Percentiles rank a stretch among this genome's conserved stretches.
These are phyloP conservation scores for Spiraea crenata DNA, from an alignment of 331 rosid genomes.

Conservation along the genomic window DNA sequence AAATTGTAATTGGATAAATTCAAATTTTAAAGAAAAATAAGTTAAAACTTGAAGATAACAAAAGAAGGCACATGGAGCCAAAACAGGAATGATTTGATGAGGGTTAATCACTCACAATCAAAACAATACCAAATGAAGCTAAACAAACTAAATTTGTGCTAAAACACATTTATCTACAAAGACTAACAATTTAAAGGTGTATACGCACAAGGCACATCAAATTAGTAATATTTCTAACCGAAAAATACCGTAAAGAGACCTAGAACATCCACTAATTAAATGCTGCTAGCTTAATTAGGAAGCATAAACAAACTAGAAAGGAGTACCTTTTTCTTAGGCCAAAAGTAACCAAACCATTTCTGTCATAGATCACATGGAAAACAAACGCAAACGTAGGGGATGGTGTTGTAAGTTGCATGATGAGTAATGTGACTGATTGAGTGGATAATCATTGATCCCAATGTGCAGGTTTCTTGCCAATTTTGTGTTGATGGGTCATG, in stretches of 20 bases:
- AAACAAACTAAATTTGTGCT: background rate
- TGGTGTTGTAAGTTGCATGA: background rate
- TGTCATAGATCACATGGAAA: background rate
- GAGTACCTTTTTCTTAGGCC: constrained; percentile 11
- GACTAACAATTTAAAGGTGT: background rate
- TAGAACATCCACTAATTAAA: too few relatives aligned
- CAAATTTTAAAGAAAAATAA: background rate
- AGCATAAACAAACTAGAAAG: background rate
- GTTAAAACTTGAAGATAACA: background rate
- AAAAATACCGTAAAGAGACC: too few relatives aligned
- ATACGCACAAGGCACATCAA: background rate
- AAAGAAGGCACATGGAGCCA: too few relatives aligned
- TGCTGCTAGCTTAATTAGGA: background rate
- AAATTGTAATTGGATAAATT: too few relatives aligned
- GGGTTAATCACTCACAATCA: background rate
- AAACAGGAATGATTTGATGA: too few relatives aligned
- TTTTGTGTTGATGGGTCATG: background rate
- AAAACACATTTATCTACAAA: background rate
- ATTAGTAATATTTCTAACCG: too few relatives aligned
- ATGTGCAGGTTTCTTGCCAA: background rate
- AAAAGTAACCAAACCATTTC: background rate
- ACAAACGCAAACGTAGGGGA: constrained; percentile 4
- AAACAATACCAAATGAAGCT: background rate
- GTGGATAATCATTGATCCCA: background rate
- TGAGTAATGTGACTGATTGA: constrained; percentile 5